Percentiles rank a stretch among this genome's conserved stretches.
phyloP scores from a whole-genome alignment of 1,139 yeast genomes.

The Hansenula sp. region DNA sequence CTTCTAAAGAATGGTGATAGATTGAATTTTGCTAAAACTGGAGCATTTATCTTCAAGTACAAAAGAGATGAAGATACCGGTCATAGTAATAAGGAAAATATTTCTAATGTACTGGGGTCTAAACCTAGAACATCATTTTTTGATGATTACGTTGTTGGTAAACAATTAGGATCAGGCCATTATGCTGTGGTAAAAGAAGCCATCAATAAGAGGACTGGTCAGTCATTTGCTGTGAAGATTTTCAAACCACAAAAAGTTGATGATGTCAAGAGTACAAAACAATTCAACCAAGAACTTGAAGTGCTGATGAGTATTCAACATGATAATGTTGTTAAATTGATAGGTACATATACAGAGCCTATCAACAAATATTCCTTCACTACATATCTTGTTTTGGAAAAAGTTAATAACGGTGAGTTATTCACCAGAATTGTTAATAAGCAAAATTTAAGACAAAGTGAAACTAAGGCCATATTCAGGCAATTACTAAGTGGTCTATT shows the following conservation, averaged over 20 bases:
- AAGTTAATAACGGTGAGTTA: constrained; percentile 70
- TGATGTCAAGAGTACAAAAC: constrained; percentile 40
- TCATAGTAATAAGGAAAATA: constrained; percentile 10
- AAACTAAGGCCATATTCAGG: constrained; percentile 55
- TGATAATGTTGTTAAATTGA: constrained; percentile 64
- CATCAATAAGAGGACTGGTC: constrained; percentile 50
- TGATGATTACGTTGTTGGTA: constrained; percentile 59
- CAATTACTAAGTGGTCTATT: constrained; percentile 61
- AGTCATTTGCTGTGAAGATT: constrained; percentile 68
- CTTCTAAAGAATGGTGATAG: constrained; percentile 63
- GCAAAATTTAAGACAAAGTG: constrained; percentile 55
- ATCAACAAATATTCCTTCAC: constrained; percentile 49
- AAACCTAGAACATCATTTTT: constrained; percentile 39
- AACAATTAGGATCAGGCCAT: constrained; percentile 70
- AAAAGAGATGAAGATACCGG: constrained; percentile 15
- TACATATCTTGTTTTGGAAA: constrained; percentile 68
- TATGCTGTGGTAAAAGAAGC: constrained; percentile 78
- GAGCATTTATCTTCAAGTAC: constrained; percentile 55
- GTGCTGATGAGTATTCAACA: constrained; percentile 65
- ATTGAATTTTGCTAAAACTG: constrained; percentile 57
- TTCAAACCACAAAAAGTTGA: constrained; percentile 64
- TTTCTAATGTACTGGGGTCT: neutral
- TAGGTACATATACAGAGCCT: constrained; percentile 69
- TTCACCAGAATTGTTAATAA: constrained; percentile 68
- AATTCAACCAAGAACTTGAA: constrained; percentile 65